Evolutionary conservation across 2,329 filamentous ascomycete species (phyloP).

Genomic region (Beauveria varroae): DNA sequence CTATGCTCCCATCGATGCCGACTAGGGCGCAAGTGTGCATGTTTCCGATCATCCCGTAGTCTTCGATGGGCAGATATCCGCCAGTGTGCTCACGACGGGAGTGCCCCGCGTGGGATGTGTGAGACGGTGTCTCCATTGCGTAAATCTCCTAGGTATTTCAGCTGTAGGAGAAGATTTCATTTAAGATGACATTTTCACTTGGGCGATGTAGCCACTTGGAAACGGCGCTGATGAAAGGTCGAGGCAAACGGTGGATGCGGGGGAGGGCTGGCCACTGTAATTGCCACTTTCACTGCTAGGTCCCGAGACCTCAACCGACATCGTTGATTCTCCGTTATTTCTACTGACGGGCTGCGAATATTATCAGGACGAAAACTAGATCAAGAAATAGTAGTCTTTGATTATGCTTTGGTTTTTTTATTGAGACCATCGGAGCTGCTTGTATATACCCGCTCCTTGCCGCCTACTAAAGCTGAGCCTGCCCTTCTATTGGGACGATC

Average conservation of each 20-base stretch:
- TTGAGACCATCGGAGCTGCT: too few species aligned
- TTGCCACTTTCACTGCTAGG: background rate
- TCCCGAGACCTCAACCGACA: background rate
- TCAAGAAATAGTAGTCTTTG: too few species aligned
- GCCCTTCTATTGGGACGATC: too few species aligned
- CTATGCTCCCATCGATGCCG: constrained; percentile 64
- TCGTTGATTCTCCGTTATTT: background rate
- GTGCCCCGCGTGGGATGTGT: constrained; percentile 24
- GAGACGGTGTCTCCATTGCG: constrained; percentile 3
- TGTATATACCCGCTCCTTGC: too few species aligned
- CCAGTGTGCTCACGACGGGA: constrained; percentile 28
- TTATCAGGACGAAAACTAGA: too few species aligned
- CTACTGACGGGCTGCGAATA: background rate
- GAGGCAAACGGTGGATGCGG: background rate
- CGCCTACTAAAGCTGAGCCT: too few species aligned
- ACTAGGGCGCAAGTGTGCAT: constrained; percentile 74
- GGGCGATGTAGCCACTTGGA: background rate
- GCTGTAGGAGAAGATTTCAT: too few species aligned
- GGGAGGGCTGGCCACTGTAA: background rate
- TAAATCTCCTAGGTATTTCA: background rate
- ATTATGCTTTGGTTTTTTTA: too few species aligned
- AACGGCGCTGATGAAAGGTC: background rate
- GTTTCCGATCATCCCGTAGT: constrained; percentile 75
- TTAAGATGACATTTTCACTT: background rate
- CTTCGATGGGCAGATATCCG: constrained; percentile 58